These are phyloP conservation scores for Alternaria brassicae DNA, from an alignment of 2,329 filamentous ascomycete species.

Conservation along the genomic window DNA sequence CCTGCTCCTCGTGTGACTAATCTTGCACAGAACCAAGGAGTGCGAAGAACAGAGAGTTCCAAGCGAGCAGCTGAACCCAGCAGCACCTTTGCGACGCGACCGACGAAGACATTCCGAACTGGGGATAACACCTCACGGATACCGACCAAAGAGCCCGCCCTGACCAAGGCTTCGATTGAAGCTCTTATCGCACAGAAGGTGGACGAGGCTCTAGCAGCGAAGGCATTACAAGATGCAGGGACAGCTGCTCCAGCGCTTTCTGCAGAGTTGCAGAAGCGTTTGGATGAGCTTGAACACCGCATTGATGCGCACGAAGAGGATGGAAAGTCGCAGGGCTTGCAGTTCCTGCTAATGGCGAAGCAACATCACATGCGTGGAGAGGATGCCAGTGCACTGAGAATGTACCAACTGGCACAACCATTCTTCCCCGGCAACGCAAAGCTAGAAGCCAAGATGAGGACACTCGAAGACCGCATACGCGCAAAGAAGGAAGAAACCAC, in stretches of 20 bases:
- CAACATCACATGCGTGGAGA: constrained; percentile 88
- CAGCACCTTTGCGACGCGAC: constrained; percentile 46
- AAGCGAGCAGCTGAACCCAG: constrained; percentile 55
- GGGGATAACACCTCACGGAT: constrained; percentile 44
- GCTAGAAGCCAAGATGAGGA: constrained; percentile 64
- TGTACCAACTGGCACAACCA: constrained; percentile 84
- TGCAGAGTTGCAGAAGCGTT: constrained; percentile 78
- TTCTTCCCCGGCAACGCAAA: constrained; percentile 89
- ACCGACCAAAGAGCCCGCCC: constrained; percentile 41
- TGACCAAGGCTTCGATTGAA: constrained; percentile 76
- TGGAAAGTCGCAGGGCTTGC: constrained; percentile 78
- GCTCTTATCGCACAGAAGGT: constrained; percentile 93
- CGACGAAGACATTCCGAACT: constrained; percentile 50
- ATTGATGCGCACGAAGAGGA: constrained; percentile 77
- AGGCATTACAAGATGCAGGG: constrained; percentile 65
- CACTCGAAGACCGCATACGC: constrained; percentile 60
- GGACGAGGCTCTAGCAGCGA: constrained; percentile 83
- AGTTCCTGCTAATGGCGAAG: constrained; percentile 86
- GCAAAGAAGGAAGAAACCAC: constrained; percentile 46
- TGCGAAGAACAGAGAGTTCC: constrained; percentile 50
- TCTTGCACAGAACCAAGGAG: constrained; percentile 43
- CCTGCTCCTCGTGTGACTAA: constrained; percentile 38
- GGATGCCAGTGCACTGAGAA: constrained; percentile 76
- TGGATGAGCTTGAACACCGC: constrained; percentile 86
- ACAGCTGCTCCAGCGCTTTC: constrained; percentile 63